Percentiles rank a stretch among this genome's conserved stretches.
These are phyloP conservation scores for Geotrichum bryndzae DNA, from an alignment of 1,139 yeast genomes.

Conservation along the genomic window DNA sequence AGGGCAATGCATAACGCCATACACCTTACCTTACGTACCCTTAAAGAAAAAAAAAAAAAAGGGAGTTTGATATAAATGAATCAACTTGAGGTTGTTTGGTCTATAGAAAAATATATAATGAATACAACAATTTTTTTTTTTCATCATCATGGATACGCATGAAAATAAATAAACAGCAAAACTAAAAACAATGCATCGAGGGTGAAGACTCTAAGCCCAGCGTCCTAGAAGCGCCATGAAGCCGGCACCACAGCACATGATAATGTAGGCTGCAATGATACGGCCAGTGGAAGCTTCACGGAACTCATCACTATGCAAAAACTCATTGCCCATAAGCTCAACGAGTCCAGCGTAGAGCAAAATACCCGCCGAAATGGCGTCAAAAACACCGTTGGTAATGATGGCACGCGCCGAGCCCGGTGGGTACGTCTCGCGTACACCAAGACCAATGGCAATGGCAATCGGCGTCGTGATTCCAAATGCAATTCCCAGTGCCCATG, in stretches of 20 bases:
- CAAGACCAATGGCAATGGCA: slow-evolving; percentile 80
- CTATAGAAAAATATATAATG: no score
- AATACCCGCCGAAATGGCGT: slow-evolving; percentile 80
- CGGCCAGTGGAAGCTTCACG: slow-evolving; percentile 30
- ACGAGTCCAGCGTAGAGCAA: slow-evolving; percentile 79
- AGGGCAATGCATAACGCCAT: no score
- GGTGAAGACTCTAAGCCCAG: slow-evolving; percentile 66
- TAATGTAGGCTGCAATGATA: slow-evolving; percentile 35
- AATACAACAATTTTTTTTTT: no score
- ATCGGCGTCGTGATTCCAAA: slow-evolving; percentile 78
- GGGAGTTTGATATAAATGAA: no score
- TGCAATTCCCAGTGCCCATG: slow-evolving; percentile 53
- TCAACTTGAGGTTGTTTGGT: no score
- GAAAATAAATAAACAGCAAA: background rate
- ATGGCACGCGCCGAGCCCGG: slow-evolving; percentile 54
- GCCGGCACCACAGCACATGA: slow-evolving; percentile 66
- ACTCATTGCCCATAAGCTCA: slow-evolving; percentile 85
- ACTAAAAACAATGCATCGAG: background rate
- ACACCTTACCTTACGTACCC: no score
- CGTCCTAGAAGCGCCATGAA: slow-evolving; percentile 80
- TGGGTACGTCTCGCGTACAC: slow-evolving; percentile 63
- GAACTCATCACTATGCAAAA: slow-evolving; percentile 45
- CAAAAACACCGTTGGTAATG: slow-evolving; percentile 72
- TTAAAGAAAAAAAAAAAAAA: no score
- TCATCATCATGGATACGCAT: no score